Base-by-base conservation (phyloP, 495 filamentous ascomycete species). In the Lophium mytilinum region DNA sequence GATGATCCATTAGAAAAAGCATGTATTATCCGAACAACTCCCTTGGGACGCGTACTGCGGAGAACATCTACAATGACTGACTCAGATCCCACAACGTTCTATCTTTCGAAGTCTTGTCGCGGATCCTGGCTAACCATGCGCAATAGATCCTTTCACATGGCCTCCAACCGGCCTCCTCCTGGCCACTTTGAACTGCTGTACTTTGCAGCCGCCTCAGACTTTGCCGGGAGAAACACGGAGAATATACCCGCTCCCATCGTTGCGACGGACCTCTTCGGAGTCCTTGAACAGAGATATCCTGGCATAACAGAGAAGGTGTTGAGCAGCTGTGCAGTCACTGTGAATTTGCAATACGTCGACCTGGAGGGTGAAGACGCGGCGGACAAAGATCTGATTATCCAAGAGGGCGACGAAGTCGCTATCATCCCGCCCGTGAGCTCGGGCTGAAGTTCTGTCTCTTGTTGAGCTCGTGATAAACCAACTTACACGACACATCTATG, bases 401-500 rank as follows among this genome's bases (percentile, higher is more conserved):
- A 84, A 54, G 80, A 77, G 18, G 91, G 90, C 15, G 88, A 93
- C 63, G 93, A 98, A 72, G 89, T 97, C 45, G 94, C 86, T 10
- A 85, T 98, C 45, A 96, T 98, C 58, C 93, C 93, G 34, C 93
- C 93, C n/a, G 93, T 97, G 50, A 97, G 93, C 76, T 88, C 86
- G 37, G 88, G 89, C 18, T 85, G 67, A 74, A 37, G 24, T 30
- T 30, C 24, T 30, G 24, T 30, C 24, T 30, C 24, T 2, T 30
- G 2, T 2, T 30, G 24, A 3, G 6, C 2, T 3, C 2, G 3
- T 6, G 24, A 30, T 30, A 30, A 6, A 6, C 24, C 24, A 30
- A 6, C 24, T 6, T 30, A 30, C 24, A 42, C 17, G 40, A 42
- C 40, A 8, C 1, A 18, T 2, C 9, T 8, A 42, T 42, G 17